phyloP scores from a whole-genome alignment of 1,139 yeast species.

The Starmera stellimalicola region DNA sequence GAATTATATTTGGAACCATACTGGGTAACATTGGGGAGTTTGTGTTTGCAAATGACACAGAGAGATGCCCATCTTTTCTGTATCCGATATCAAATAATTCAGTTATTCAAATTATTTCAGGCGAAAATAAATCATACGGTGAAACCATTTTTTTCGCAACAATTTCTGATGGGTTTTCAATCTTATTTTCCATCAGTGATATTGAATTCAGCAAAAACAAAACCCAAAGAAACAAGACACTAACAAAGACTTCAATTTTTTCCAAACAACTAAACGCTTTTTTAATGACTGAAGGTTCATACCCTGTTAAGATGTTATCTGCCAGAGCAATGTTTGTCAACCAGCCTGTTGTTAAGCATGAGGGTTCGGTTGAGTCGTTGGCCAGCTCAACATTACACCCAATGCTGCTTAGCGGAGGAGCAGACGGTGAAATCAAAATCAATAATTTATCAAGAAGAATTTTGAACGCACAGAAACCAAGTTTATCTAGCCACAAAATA shows the following conservation, averaged over 20 bases:
- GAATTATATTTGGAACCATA: constrained; percentile 50
- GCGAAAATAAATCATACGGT: constrained; percentile 29
- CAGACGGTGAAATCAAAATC: constrained; percentile 46
- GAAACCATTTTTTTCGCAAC: constrained; percentile 35
- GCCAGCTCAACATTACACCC: constrained; percentile 47
- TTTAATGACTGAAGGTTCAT: constrained; percentile 31
- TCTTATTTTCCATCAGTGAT: constrained; percentile 34
- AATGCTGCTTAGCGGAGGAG: constrained; percentile 46
- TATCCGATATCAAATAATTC: constrained; percentile 40
- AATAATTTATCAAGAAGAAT: constrained; percentile 33
- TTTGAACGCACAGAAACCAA: constrained; percentile 29
- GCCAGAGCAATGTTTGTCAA: constrained; percentile 28
- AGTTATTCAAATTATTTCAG: constrained; percentile 36
- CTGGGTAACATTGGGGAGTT: constrained; percentile 66
- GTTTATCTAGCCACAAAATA: constrained; percentile 22
- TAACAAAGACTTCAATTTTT: constrained; percentile 25
- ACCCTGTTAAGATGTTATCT: constrained; percentile 26
- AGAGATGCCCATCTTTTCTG: constrained; percentile 45
- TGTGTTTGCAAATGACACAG: constrained; percentile 25
- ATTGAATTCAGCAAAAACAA: constrained; percentile 26
- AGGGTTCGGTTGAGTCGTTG: constrained; percentile 29
- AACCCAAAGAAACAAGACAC: constrained; percentile 26
- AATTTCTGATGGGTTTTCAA: constrained; percentile 36
- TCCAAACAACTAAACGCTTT: constrained; percentile 30
- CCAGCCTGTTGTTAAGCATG: constrained; percentile 28